Base-by-base conservation (phyloP, 169 alveolate species). In the Plasmodium relictum region DNA sequence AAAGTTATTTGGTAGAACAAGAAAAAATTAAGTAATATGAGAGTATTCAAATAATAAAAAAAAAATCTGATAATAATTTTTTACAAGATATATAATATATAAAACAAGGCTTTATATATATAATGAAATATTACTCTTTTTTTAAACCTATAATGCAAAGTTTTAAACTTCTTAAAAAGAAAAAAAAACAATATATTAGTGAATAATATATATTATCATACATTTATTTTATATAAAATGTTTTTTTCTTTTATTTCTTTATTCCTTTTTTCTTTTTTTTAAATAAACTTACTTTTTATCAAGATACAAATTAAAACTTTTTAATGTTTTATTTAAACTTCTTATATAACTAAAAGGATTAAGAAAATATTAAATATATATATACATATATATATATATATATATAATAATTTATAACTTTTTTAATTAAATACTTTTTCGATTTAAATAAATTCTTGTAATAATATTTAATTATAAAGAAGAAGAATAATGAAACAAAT, bases 271-370 rank as follows among this genome's bases (percentile, higher is more conserved):
- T 22, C 9, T 56, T 24, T 9, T 62, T 31, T 24, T 22, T 18
- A 9, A 9, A 22, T 9, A 54, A 72, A 74, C 88, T 76, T 20
- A 86, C 92, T 48, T 69, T 7, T 39, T 45, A 20, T 74, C 88
- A 0, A 87, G 48, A 37, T 87, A 71, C 12, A 87, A 65, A 41
- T 87, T 87, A 58, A 87, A 87, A 0, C 63, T 74, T 56, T 87
- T 87, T 24, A 87, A 44, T 20, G 92, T 63, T 45, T 87, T 87
- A 31, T 87, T 87, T 63, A 87, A 50, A 20, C 74, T 87, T 48
- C 31, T 69, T 50, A 87, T 31, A 24, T 87, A 87, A 8, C 90
- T 80, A 71, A 41, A 52, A 56, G 26, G 31, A 41, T 52, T 24
- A 80, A 52, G 31, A 44, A 14, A 76, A 24, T n/a, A 22, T 69